Conservation (phyloP, 495 filamentous ascomycete genomes). For the Talaromyces stipitatus region DNA sequence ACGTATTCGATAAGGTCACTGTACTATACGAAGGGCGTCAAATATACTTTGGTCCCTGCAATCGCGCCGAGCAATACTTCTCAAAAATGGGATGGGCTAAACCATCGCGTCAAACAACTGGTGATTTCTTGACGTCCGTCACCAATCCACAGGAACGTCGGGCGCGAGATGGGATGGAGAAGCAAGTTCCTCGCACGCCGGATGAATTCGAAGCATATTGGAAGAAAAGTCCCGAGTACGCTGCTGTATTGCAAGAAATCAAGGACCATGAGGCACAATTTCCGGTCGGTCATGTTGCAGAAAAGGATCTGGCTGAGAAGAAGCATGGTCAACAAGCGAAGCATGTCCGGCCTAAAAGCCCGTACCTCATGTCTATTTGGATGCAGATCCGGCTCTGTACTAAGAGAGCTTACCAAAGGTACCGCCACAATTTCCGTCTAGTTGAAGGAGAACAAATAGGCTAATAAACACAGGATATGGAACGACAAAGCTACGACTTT, state of each 20-base stretch:
- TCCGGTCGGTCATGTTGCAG: conserved; percentile 25
- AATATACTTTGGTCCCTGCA: conserved; percentile 59
- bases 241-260: conserved; percentile 42
- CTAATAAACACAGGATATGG: conserved; percentile 34
- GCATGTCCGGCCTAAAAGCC: conserved; percentile 32
- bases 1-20: conserved; percentile 52
- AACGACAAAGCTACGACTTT: conserved; percentile 72
- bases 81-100: conserved; percentile 51
- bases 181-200: conserved; percentile 58
- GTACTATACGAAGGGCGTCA: conserved; percentile 58
- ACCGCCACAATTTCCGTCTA: neutral
- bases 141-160: conserved; percentile 59
- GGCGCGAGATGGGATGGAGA: conserved; percentile 52
- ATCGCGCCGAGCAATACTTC: conserved; percentile 55
- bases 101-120: conserved; percentile 52
- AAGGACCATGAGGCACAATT: conserved; percentile 33
- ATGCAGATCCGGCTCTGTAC: conserved; percentile 44
- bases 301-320: conserved; percentile 22
- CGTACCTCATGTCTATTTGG: conserved; percentile 37
- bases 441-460: neutral
- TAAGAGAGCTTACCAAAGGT: conserved; percentile 41
- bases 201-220: conserved; percentile 61
- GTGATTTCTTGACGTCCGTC: conserved; percentile 68
- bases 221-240: conserved; percentile 45
- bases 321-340: conserved; percentile 33